Conservation (phyloP, 2,329 filamentous ascomycete genomes). For the Dothideomycetidae sp. region DNA sequence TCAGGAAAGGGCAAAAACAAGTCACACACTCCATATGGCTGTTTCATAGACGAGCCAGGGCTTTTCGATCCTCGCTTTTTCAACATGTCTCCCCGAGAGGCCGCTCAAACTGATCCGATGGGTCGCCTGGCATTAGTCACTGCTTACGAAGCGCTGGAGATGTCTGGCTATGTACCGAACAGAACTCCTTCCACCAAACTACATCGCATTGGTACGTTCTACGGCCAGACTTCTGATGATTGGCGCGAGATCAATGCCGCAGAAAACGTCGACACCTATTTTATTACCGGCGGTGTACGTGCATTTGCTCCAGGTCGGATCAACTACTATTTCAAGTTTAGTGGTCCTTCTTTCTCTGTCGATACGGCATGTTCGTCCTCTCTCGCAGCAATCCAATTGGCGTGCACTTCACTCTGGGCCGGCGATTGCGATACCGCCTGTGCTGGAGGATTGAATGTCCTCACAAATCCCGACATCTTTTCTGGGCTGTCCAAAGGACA, state of each 20-base stretch:
- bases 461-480: slow-evolving; percentile 72
- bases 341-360: slow-evolving; percentile 55
- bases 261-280: slow-evolving; percentile 58
- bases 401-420: slow-evolving; percentile 58
- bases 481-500: slow-evolving; percentile 60
- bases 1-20: slow-evolving; percentile 63
- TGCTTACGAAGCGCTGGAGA: slow-evolving; percentile 69
- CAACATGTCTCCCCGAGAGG: slow-evolving; percentile 74
- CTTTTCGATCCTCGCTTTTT: slow-evolving; percentile 74
- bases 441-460: slow-evolving; percentile 61
- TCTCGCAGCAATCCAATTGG: slow-evolving; percentile 55
- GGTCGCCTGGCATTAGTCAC: slow-evolving; percentile 62
- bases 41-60: slow-evolving; percentile 61
- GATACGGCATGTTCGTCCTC: slow-evolving; percentile 71
- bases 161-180: slow-evolving; percentile 63
- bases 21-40: slow-evolving; percentile 61
- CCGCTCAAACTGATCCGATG: slow-evolving; percentile 67
- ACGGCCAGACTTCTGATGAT: slow-evolving; percentile 62
- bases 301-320: slow-evolving; percentile 51
- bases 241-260: slow-evolving; percentile 62
- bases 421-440: slow-evolving; percentile 71
- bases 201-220: slow-evolving; percentile 56
- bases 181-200: slow-evolving; percentile 52
- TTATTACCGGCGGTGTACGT: slow-evolving; percentile 48
- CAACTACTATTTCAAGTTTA: slow-evolving; percentile 66